phyloP scores from a whole-genome alignment of 2,329 filamentous ascomycete genomes.

The Rhinocladiella mackenziei region DNA sequence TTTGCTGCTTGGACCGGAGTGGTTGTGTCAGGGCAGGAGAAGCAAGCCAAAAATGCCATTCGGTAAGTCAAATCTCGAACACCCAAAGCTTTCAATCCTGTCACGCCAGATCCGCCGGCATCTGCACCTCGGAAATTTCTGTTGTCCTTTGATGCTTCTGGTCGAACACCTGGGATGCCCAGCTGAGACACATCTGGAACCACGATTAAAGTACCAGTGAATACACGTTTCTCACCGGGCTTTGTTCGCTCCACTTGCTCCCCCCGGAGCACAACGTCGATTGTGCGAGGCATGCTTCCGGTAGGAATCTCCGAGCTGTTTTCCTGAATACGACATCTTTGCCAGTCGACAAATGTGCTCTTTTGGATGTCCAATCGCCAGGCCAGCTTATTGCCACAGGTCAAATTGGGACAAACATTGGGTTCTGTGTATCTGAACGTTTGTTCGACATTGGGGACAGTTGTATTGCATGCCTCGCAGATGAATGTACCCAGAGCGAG shows the following conservation, averaged over 20 bases:
- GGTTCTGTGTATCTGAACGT: slow-evolving; percentile 97
- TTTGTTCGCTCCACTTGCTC: slow-evolving; percentile 98
- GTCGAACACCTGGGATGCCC: slow-evolving; percentile 77
- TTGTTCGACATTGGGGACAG: slow-evolving; percentile 89
- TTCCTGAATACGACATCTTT: slow-evolving; percentile 96
- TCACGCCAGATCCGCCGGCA: slow-evolving; percentile 77
- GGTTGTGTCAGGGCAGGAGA: slow-evolving; percentile 74
- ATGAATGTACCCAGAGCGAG: slow-evolving; percentile 87
- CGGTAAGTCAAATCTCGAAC: slow-evolving; percentile 76
- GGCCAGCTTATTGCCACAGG: slow-evolving; percentile 82
- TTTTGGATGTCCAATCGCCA: slow-evolving; percentile 97
- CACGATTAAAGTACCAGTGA: slow-evolving; percentile 92
- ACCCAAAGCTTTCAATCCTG: slow-evolving; percentile 84
- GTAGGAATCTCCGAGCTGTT: slow-evolving; percentile 98
- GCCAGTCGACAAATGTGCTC: slow-evolving; percentile 98
- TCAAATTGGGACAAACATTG: slow-evolving; percentile 84
- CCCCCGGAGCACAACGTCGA: slow-evolving; percentile 92
- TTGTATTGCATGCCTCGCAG: slow-evolving; percentile 80
- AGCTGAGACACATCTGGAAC: slow-evolving; percentile 96
- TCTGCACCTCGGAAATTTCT: slow-evolving; percentile 71
- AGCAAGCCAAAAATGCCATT: slow-evolving; percentile 27
- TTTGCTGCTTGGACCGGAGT: slow-evolving; percentile 71
- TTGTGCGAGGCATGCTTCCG: slow-evolving; percentile 95
- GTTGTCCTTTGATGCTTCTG: slow-evolving; percentile 80
- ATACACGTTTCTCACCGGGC: slow-evolving; percentile 96